phyloP scores from a whole-genome alignment of 1,284 basidiomycete genomes.

The Takashimella koratensis region DNA sequence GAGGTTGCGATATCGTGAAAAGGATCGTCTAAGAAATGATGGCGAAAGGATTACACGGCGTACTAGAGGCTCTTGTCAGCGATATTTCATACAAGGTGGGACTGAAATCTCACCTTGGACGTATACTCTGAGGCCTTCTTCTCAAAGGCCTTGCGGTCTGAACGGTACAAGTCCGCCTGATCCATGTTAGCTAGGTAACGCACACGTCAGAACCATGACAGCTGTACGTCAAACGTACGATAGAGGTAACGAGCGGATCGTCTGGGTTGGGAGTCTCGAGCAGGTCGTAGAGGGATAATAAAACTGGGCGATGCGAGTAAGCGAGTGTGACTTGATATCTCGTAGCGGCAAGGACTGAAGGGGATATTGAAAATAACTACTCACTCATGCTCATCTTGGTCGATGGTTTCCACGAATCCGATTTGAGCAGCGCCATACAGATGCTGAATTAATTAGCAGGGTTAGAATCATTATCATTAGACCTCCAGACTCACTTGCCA shows the following conservation, averaged over 20 bases:
- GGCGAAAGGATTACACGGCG: too few species aligned
- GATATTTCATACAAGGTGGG: too few species aligned
- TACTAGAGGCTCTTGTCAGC: too few species aligned
- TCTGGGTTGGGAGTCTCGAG: conserved; percentile 82
- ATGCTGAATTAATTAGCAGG: conserved; percentile 49
- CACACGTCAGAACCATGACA: too few species aligned
- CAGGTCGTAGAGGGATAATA: conserved; percentile 75
- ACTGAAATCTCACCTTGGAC: conserved; percentile 27
- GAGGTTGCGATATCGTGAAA: too few species aligned
- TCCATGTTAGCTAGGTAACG: too few species aligned
- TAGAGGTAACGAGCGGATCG: conserved; percentile 67
- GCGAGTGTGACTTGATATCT: too few species aligned
- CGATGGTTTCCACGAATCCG: conserved; percentile 75
- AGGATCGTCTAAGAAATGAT: too few species aligned
- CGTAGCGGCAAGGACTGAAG: too few species aligned
- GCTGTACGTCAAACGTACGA: conserved; percentile 26
- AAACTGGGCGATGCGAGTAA: conserved; percentile 54
- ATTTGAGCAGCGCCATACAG: conserved; percentile 50
- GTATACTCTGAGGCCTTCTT: conserved; percentile 45
- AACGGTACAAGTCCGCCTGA: conserved; percentile 47
- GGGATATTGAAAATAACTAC: too few species aligned
- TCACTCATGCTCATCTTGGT: conserved; percentile 69
- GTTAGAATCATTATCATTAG: background rate
- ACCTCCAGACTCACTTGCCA: conserved; percentile 61
- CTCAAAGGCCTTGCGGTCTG: conserved; percentile 37